A percentile compares a stretch with the other conserved stretches of the same genome.
phyloP scores from a whole-genome alignment of 805 yeast genomes.

The Metschnikowia amazonensis region DNA sequence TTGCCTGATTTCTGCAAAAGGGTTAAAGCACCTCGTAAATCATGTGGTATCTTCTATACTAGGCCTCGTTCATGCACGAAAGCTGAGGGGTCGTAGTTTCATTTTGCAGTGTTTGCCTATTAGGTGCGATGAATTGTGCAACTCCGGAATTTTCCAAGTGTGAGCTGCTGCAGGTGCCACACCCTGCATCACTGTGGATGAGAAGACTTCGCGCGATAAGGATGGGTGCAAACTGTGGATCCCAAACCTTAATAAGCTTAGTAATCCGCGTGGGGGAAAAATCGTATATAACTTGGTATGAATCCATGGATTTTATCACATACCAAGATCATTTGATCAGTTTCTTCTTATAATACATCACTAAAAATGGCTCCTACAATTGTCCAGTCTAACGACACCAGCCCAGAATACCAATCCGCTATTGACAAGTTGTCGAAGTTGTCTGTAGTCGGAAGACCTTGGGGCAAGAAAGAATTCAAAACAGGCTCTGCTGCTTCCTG shows the following conservation, averaged over 20 bases:
- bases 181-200: constrained; percentile 7
- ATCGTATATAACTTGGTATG: background rate
- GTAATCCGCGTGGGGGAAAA: background rate
- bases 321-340: background rate
- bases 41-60: background rate
- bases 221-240: constrained; percentile 15
- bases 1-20: background rate
- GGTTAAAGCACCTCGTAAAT: background rate
- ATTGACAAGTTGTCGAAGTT: constrained; percentile 13
- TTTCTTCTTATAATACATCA: background rate
- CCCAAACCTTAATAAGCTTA: background rate
- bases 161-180: constrained; percentile 1
- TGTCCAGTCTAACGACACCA: constrained; percentile 5
- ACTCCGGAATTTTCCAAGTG: background rate
- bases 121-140: background rate
- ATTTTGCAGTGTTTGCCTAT: background rate
- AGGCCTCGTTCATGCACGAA: background rate
- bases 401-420: constrained; percentile 7
- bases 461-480: constrained; percentile 10
- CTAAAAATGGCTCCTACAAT: constrained; percentile 6
- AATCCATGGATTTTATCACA: background rate
- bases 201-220: constrained; percentile 5
- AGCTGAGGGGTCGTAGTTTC: background rate
- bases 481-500: constrained; percentile 16
- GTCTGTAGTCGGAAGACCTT: constrained; percentile 12